phyloP scores from a whole-genome alignment of 2,329 filamentous ascomycete genomes.

The Grosmannia clavigera region DNA sequence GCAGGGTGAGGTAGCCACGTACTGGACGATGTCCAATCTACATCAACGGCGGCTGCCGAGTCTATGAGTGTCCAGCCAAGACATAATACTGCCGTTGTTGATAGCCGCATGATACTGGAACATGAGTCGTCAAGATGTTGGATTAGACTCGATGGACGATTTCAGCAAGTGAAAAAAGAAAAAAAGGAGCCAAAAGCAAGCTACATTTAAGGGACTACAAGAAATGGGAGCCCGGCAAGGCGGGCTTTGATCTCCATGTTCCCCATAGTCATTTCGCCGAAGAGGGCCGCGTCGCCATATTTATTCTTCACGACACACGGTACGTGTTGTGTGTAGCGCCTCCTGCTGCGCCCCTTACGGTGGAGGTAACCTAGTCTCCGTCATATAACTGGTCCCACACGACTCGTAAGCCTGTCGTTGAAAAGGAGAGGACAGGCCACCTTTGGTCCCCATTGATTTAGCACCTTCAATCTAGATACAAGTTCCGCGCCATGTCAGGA shows the following conservation, averaged over 20 bases:
- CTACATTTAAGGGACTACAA: no score
- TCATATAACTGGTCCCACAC: background rate
- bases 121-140: background rate
- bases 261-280: no score
- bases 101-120: background rate
- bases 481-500: no score
- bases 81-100: background rate
- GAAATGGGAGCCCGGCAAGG: no score
- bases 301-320: no score
- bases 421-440: no score
- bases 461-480: no score
- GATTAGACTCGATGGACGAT: background rate
- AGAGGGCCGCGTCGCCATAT: no score
- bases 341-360: background rate
- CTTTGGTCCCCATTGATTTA: no score
- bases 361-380: background rate
- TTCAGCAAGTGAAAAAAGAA: background rate
- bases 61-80: background rate
- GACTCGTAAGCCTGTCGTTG: background rate
- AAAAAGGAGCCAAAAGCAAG: no score
- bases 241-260: no score
- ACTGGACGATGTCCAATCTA: background rate
- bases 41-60: background rate
- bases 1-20: background rate
- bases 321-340: background rate